These are phyloP conservation scores for Ophiostoma novo-ulmi DNA, from an alignment of 2,329 filamentous ascomycete genomes.

Conservation along the genomic window DNA sequence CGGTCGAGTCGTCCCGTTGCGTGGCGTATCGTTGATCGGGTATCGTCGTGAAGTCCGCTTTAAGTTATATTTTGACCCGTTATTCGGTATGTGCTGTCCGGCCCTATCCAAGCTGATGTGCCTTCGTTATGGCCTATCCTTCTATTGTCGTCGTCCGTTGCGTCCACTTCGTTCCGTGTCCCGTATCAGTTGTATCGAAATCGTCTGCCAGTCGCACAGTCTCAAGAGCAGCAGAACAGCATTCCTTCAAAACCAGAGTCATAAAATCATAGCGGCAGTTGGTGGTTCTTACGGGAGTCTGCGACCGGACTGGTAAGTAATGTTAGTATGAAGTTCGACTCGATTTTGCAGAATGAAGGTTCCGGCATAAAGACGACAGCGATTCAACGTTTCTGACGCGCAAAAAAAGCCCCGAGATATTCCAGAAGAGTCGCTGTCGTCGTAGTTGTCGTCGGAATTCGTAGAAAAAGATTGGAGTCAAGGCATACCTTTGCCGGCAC, in stretches of 20 bases:
- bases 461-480: constrained; percentile 65
- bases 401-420: not conserved
- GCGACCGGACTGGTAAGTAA: constrained; percentile 27
- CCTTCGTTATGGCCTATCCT: not conserved
- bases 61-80: not conserved
- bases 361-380: constrained; percentile 6
- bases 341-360: not conserved
- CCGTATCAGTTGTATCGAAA: not conserved
- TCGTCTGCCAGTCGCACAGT: not conserved
- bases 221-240: not conserved
- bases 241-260: not conserved
- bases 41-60: not conserved
- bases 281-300: constrained; percentile 28
- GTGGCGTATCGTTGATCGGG: not conserved
- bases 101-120: not conserved
- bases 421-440: not conserved
- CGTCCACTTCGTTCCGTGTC: not conserved
- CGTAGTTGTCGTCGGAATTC: not conserved
- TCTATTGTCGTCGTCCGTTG: not conserved
- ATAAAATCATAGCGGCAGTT: not conserved
- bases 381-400: not conserved
- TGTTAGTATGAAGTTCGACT: constrained; percentile 17
- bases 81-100: not conserved
- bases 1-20: not conserved
- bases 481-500: constrained; percentile 82